Base-by-base conservation (phyloP, 2,329 filamentous ascomycete genomes). In the Alternaria burnsii region DNA sequence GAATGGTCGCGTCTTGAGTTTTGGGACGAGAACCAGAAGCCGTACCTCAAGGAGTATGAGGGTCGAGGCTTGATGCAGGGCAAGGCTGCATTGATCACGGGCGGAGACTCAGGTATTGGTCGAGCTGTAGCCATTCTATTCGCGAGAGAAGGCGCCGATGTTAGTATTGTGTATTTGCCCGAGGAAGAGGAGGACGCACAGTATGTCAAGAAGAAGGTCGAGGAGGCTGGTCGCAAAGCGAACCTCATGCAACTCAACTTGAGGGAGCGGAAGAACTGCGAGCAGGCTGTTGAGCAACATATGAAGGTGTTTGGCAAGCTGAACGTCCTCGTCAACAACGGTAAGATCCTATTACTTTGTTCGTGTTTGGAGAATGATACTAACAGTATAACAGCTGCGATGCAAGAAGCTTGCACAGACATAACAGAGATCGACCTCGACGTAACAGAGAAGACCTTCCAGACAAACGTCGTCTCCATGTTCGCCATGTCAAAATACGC, bases 401-500 rank as follows among this genome's bases (percentile, higher is more conserved):
- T 85, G 72, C 85, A 88, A 72, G 79, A 83, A 36, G 82, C 84
- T 74, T 86, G 81, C 71, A 72, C 81, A 6, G 80, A 87, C 32
- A 82, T 87, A 20, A 76, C 79, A 34, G 80, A 87, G 1, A 87
- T 86, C 28, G 81, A 87, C 68, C 79, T 88, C 1, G 80, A 84
- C 14, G 76, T 81, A 0, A 84, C 88, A 0, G 83, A 87, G 62
- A 84, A 82, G 64, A 85, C 83, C 0, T 89, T 88, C 79, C 82
- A 91, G 75, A 91, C 87, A 38, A 94, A 94, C 79, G 91, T 94
- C 71, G 89, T 93, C 77, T 85, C 89, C 10, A 89, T 87, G 81
- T 94, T 92, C 82, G 93, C 88, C 79, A 82, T 93, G 34, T 84
- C 90, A 58, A 94, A 94, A 76, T 91, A 93, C 71, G 80, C 85